Conservation (phyloP, 73 alveolate genomes). For the Blepharisma japonicum region DNA sequence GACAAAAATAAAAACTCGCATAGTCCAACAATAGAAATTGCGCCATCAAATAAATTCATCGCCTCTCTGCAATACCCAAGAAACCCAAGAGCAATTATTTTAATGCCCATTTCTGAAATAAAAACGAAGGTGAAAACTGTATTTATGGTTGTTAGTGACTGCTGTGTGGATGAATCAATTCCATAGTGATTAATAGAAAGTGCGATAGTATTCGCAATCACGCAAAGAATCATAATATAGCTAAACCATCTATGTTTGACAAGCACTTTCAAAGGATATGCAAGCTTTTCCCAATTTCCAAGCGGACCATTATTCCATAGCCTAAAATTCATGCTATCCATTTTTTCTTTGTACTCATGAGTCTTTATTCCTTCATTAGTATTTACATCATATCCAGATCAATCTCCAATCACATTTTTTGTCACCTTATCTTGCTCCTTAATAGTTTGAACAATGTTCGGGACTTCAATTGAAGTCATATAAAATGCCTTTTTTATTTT, state of each 20-base stretch:
- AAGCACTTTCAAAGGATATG: not conserved
- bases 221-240: conserved; percentile 61
- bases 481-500: not conserved
- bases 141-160: conserved; percentile 61
- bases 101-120: conserved; percentile 85
- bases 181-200: conserved; percentile 87
- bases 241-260: not conserved
- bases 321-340: not conserved
- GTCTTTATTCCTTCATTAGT: not conserved
- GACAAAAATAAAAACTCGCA: conserved; percentile 77
- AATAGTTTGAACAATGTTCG: not conserved
- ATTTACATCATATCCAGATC: conserved; percentile 24
- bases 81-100: conserved; percentile 90
- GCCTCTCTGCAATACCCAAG: conserved; percentile 83
- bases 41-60: conserved; percentile 91
- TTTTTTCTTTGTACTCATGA: not conserved
- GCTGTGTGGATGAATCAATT: conserved; percentile 52
- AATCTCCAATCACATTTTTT: not conserved
- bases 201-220: conserved; percentile 75
- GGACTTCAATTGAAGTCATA: not conserved
- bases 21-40: conserved; percentile 78
- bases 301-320: not conserved
- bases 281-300: not conserved
- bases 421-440: not conserved
- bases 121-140: conserved; percentile 79